Conservation (phyloP, 1,284 basidiomycete genomes). For the Ceratorhiza oryzae-sativae region DNA sequence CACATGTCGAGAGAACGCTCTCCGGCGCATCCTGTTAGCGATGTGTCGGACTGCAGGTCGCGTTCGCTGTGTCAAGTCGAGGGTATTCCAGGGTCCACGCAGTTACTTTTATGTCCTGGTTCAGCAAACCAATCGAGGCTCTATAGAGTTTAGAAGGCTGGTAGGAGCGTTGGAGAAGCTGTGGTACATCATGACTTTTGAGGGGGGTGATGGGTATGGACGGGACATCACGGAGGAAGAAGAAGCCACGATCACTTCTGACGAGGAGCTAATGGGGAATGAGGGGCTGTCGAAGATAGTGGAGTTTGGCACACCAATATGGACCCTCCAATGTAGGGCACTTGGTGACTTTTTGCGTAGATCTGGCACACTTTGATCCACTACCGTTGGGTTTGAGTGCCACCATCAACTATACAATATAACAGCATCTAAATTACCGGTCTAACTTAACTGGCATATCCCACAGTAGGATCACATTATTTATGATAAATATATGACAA, state of each 20-base stretch:
- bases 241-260: slow-evolving; percentile 1
- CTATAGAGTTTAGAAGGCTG: slow-evolving; percentile 3
- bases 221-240: slow-evolving; percentile 28
- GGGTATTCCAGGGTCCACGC: slow-evolving; percentile 47
- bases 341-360: slow-evolving; percentile 1
- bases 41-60: slow-evolving; percentile 44
- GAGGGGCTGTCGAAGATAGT: slow-evolving; percentile 9
- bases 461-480: too few relatives aligned
- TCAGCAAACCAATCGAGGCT: slow-evolving; percentile 40
- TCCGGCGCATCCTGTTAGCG: slow-evolving; percentile 50
- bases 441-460: too few relatives aligned
- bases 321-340: slow-evolving; percentile 5
- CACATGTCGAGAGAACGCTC: slow-evolving; percentile 48
- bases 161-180: slow-evolving; percentile 7
- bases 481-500: too few relatives aligned
- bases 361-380: slow-evolving; percentile 13
- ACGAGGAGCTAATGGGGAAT: slow-evolving; percentile 18
- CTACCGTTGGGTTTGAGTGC: not conserved
- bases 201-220: slow-evolving; percentile 15
- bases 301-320: slow-evolving; percentile 12
- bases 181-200: slow-evolving; percentile 32
- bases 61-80: slow-evolving; percentile 47
- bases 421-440: too few relatives aligned
- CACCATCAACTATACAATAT: too few relatives aligned
- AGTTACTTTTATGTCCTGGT: slow-evolving; percentile 50